These are phyloP conservation scores for Seiridium cupressi DNA, from an alignment of 2,329 filamentous ascomycete genomes.

Conservation along the genomic window DNA sequence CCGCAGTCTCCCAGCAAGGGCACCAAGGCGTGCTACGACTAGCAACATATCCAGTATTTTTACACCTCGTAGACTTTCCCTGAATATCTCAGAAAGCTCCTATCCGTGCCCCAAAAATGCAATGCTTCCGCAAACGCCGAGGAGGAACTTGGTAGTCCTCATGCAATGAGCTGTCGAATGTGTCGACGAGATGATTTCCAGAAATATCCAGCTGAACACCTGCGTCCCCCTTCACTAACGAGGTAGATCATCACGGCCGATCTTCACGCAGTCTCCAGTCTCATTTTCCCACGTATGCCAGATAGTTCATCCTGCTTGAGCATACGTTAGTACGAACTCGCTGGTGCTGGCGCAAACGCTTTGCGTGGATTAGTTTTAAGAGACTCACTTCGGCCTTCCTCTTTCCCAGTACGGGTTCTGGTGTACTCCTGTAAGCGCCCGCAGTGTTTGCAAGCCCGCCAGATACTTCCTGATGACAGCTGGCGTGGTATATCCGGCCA, in stretches of 20 bases:
- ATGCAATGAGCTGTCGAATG: background rate
- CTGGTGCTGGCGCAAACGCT: background rate
- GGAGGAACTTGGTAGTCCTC: slow-evolving; percentile 1
- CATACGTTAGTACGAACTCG: background rate
- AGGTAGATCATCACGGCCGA: too few relatives aligned
- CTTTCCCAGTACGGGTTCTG: slow-evolving; percentile 69
- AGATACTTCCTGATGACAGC: slow-evolving; percentile 81
- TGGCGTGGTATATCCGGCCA: slow-evolving; percentile 82
- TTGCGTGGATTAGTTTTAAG: background rate
- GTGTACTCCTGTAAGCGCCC: slow-evolving; percentile 45
- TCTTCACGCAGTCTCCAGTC: slow-evolving; percentile 11
- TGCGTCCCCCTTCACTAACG: background rate
- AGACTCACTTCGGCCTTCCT: slow-evolving; percentile 67
- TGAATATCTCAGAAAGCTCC: background rate
- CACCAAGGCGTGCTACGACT: background rate
- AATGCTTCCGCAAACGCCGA: slow-evolving; percentile 5
- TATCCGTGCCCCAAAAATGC: background rate
- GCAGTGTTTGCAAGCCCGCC: slow-evolving; percentile 22
- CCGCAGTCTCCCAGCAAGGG: background rate
- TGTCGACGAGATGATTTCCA: background rate
- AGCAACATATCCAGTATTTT: background rate
- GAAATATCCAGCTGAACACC: background rate
- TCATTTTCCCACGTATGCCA: slow-evolving; percentile 13
- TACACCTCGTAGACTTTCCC: background rate
- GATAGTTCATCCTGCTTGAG: slow-evolving; percentile 18